Evolutionary conservation across 1,139 yeast species (phyloP), one percentile per base, ranked within the genome.

Genomic region (Kurtzmaniella quercitrusa): DNA sequence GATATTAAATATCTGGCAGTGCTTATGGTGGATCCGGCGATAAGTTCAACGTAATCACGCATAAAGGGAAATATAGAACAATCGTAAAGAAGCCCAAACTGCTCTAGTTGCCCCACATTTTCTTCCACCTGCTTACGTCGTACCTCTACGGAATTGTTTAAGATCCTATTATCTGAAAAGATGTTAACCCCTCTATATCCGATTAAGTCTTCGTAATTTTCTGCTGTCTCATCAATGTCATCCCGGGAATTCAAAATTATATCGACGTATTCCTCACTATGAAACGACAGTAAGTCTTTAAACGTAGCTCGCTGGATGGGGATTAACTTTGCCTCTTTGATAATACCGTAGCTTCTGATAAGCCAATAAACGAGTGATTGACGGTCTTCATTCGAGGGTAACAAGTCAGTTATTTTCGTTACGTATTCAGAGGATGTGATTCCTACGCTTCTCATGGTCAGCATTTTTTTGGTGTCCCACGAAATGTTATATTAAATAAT

Each of bases 31-130:
- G 88, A 76, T 0, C 88, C 88, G 0, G 85, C 80, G 0, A 75
- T 64, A 1, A 66, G 56, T 26, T 57, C 58, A 6, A 78, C 74
- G 49, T 85, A 84, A 47, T 70, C 65, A 2, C 66, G 63, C 56
- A 86, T 57, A 8, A 64, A 68, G 0, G 80, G 76, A 51, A 86
- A 85, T 1, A 76, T 55, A 1, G 84, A 84, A 55, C 93, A 85
- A 55, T 86, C 95, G 50, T 78, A 76, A 15, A 62, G 57, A 5
- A 82, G 62, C 0, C 83, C 82, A 50, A 46, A 71, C 28, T 43
- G 38, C 21, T 48, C 52, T 37, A 53, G 26, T 23, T 20, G 36
- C 9, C 37, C 38, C 7, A 39, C 33, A 9, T 18, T 15, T n/a
- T 41, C 45, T 9, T 47, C 44, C 18, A 30, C 21, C 12, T 4